Evolutionary conservation across 805 yeast species (phyloP), one percentile per base, ranked within the genome.

Genomic region (Suhomyces faveliae): DNA sequence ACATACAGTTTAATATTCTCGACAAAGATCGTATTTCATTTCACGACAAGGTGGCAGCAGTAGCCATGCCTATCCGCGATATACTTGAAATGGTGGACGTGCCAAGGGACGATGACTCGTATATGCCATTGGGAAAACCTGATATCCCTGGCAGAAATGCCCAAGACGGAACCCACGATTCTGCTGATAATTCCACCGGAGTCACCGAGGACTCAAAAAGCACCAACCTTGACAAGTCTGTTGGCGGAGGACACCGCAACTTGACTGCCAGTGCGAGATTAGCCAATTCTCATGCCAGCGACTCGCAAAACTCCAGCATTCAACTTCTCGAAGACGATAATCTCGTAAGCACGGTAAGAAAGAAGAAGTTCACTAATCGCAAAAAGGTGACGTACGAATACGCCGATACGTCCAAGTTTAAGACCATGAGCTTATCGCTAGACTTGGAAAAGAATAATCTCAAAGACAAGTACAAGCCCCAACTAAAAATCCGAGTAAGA

Each of bases 11-110:
- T 59, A 77, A 84, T 22, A 83, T 94, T 3, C 70, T 89, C 61
- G 99, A 92, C 63, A 87, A 85, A 54, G 99, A 92, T 63, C 78
- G 81, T 27, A 77, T 91, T 50, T 83, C 97, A 0, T 83, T 78
- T 53, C 89, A 94, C 63, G 97, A 92, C 58, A 78, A 82, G 39
- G 89, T 94, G 10, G 96, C 95, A 6, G 71, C 72, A 19, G 81
- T 81, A 5, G 68, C 80, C 3, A 61, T 89, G 15, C 78, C 86
- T 0, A 69, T 89, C 41, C 53, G 64, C 6, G 82, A 81, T 12
- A 59, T 86, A 13, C 74, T 51, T 4, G 64, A 63, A 12, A 64
- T 70, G 40, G 69, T 70, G 0, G 66, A 73, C 4, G 71, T 62
- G 5, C 11, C 22, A 12, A 40, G 8, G 23, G 40, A 46, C 5